A percentile compares a stretch with the other conserved stretches of the same genome.
These are phyloP conservation scores for Mrakia blollopis DNA, from an alignment of 768 basidiomycete species.

Conservation along the genomic window DNA sequence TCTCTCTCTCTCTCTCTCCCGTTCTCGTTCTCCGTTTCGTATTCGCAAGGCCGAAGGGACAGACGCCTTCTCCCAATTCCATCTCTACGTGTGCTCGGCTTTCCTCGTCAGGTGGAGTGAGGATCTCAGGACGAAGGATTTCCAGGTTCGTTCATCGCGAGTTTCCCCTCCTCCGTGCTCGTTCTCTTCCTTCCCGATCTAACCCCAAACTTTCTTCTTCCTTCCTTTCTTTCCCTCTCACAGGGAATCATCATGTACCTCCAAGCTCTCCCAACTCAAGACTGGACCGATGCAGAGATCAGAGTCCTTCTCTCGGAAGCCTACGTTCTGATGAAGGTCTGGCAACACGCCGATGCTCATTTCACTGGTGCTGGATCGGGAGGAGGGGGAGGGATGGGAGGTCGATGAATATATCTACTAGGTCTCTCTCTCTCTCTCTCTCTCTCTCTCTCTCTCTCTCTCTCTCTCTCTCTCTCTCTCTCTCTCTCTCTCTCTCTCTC, in stretches of 20 bases:
- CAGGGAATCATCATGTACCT: slow-evolving; percentile 99
- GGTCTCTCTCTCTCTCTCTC: too few relatives aligned
- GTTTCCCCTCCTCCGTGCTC: background rate
- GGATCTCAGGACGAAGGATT: slow-evolving; percentile 91
- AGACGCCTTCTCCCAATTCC: slow-evolving; percentile 98
- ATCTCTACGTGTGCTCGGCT: slow-evolving; percentile 95
- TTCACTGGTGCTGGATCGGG: slow-evolving; percentile 24
- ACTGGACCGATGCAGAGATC: slow-evolving; percentile 93
- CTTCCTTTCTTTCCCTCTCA: background rate
- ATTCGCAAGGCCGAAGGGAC: slow-evolving; percentile 83
- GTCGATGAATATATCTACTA: slow-evolving; percentile 31
- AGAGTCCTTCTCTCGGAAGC: slow-evolving; percentile 93
- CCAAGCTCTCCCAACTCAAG: slow-evolving; percentile 52
- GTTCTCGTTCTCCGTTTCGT: background rate
- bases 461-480: too few relatives aligned
- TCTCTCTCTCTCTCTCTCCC: background rate
- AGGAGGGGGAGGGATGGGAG: slow-evolving; percentile 26
- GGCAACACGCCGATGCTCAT: slow-evolving; percentile 40
- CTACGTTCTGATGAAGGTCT: slow-evolving; percentile 58
- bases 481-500: too few relatives aligned
- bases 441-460: too few relatives aligned
- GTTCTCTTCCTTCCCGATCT: slow-evolving; percentile 1
- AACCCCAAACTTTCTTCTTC: background rate
- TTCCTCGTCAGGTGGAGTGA: slow-evolving; percentile 95
- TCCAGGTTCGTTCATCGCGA: slow-evolving; percentile 62